phyloP scores from a whole-genome alignment of 179 eudicot genomes.

The Camellia oleifera region DNA sequence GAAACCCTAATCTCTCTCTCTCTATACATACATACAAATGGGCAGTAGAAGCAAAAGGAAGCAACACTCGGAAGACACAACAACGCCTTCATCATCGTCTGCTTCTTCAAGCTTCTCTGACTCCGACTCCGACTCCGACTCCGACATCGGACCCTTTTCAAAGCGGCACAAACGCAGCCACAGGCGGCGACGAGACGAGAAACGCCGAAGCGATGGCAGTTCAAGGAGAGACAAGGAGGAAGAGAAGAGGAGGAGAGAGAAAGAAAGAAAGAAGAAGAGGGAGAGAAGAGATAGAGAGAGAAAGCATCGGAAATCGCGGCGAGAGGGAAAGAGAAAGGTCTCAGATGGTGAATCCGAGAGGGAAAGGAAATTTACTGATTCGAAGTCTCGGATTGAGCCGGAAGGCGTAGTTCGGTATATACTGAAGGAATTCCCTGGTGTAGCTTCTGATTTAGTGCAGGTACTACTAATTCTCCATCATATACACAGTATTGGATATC shows the following conservation, averaged over 20 bases:
- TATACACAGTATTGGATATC: not conserved
- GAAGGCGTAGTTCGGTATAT: slow-evolving; percentile 38
- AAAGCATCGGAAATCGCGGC: slow-evolving; percentile 25
- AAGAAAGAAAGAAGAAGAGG: not conserved
- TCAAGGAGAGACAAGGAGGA: slow-evolving; percentile 37
- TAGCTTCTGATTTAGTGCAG: slow-evolving; percentile 61
- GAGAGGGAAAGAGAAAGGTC: slow-evolving; percentile 24
- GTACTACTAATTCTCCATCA: slow-evolving; percentile 22
- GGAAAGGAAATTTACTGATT: slow-evolving; percentile 11
- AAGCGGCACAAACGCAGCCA: slow-evolving; percentile 38
- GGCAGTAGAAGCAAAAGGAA: slow-evolving; percentile 16
- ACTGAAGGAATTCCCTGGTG: slow-evolving; percentile 54
- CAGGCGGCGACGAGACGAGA: slow-evolving; percentile 21
- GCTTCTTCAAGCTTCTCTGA: slow-evolving; percentile 29
- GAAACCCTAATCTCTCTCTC: not conserved
- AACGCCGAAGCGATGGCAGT: slow-evolving; percentile 24
- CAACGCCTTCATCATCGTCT: slow-evolving; percentile 29
- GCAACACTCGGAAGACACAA: slow-evolving; percentile 2
- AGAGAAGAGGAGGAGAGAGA: not conserved
- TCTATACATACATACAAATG: not conserved
- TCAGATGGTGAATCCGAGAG: slow-evolving; percentile 27
- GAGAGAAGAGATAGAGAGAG: slow-evolving; percentile 24
- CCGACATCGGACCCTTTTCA: slow-evolving; percentile 18
- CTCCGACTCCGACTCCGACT: not conserved
- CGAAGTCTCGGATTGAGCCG: slow-evolving; percentile 25